Conservation (phyloP, 805 yeast genomes). For the Metschnikowia borealis region DNA sequence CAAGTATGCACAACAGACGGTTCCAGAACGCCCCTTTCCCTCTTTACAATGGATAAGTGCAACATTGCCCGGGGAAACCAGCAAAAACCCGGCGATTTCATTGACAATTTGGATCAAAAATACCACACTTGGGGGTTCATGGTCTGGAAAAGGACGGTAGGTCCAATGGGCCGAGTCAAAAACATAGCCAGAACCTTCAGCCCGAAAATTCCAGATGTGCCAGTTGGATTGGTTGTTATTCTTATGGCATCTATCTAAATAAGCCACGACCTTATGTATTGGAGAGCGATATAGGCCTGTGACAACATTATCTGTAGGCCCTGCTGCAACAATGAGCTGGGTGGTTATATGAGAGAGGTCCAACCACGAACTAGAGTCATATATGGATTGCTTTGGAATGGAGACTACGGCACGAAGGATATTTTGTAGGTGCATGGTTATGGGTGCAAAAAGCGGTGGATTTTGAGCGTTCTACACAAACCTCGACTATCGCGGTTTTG, state of each 20-base stretch:
- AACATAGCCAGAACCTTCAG: conserved; percentile 43
- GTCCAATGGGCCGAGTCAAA: conserved; percentile 12
- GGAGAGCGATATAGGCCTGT: conserved; percentile 50
- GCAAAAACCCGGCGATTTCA: conserved; percentile 44
- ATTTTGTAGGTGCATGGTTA: conserved; percentile 11
- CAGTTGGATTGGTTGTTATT: conserved; percentile 49
- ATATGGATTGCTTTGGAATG: conserved; percentile 21
- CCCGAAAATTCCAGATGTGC: conserved; percentile 71
- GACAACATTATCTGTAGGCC: conserved; percentile 53
- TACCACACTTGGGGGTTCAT: conserved; percentile 64
- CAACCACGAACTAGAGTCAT: conserved; percentile 28
- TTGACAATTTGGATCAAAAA: conserved; percentile 43
- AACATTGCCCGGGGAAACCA: conserved; percentile 34
- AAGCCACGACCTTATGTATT: conserved; percentile 32
- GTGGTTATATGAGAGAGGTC: conserved; percentile 69
- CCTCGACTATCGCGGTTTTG: background rate
- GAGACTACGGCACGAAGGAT: conserved; percentile 19
- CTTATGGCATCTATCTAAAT: conserved; percentile 44
- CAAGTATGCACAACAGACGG: conserved; percentile 65
- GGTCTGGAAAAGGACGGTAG: conserved; percentile 66
- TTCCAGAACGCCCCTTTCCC: conserved; percentile 91
- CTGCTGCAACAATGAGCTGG: conserved; percentile 67
- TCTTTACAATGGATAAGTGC: conserved; percentile 82
- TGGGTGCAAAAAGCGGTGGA: conserved; percentile 13
- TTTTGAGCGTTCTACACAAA: background rate